A percentile compares a stretch with the other conserved stretches of the same genome.
Evolutionary conservation across 129 eudicot genomes (phyloP).

Genomic region (Helianthus annuus): HanXRQr2.0-SUNRISE NC_035448.2:51791525-51792024

Average conservation of each 20-base stretch:
- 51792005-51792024: slow-evolving; percentile 12
- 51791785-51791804: neutral
- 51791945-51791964: slow-evolving; percentile 24
- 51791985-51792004: slow-evolving; percentile 16
- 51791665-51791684: too few species aligned
- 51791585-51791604: too few species aligned
- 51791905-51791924: slow-evolving; percentile 16
- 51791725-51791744: too few species aligned
- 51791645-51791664: too few species aligned
- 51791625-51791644: too few species aligned
- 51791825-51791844: neutral
- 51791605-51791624: too few species aligned
- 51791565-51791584: too few species aligned
- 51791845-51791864: neutral
- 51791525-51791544: too few species aligned
- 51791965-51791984: slow-evolving; percentile 20
- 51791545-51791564: too few species aligned
- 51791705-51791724: too few species aligned
- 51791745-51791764: neutral
- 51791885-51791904: neutral
- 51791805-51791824: neutral
- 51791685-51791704: neutral
- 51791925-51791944: slow-evolving; percentile 21
- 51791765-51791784: neutral
- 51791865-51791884: neutral